Evolutionary conservation across 169 alveolate species (phyloP), one percentile per base, ranked within the genome.

Genomic region (Toxoplasma gondii): DNA sequence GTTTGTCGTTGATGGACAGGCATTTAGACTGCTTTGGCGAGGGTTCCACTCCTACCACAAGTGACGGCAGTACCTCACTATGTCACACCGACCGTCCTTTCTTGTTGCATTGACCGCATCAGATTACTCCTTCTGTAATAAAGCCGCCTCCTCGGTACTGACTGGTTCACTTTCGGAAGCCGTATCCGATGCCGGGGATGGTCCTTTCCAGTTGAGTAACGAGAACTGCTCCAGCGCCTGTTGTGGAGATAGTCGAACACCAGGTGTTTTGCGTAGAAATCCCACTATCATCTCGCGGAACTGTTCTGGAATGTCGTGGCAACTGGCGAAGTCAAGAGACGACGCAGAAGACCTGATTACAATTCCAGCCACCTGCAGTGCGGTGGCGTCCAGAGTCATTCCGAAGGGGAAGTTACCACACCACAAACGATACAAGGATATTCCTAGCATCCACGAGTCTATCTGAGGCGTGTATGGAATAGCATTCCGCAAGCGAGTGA

Each of bases 361-460:
- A 22, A 78, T 16, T 34, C 87, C 87, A 24, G 34, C 87, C 27
- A 78, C 87, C 87, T 78, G 45, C 16, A 0, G 29, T n/a, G 9
- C 0, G 0, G 12, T 12, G 87, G 43, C 16, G 19, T 9, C 0
- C 31, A 0, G 45, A 41, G 9, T 78, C 0, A 78, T 78, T 34
- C 87, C 87, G 45, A 78, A 78, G 87, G 87, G 87, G 31, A 1
- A 34, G 24, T 41, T n/a, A 39, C 31, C 45, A 34, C 87, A 78
- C 87, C 87, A 78, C 41, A 78, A 31, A 5, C 34, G 4, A n/a
- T 78, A 39, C 27, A 78, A 7, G 39, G 87, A 16, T 34, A 34
- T 0, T 78, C 87, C 87, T 34, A 78, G 87, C 45, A 39, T 34
- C 87, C 87, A 78, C 5, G 87, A 27, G 45, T 78, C 87, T 38